Base-by-base conservation (phyloP, 441 rosid species). In the Gossypium armourianum region DNA sequence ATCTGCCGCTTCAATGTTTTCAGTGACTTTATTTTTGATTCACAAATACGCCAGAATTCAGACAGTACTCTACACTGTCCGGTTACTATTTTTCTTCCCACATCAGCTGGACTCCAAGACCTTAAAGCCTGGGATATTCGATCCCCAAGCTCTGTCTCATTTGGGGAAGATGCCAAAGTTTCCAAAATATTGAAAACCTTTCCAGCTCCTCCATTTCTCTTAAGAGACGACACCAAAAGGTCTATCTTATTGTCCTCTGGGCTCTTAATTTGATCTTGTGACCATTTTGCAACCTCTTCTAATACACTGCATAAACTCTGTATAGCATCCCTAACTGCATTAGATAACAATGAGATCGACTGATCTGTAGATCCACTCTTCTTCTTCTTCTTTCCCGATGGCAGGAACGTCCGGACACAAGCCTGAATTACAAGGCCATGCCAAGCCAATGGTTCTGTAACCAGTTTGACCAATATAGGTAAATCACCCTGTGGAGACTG, bases 381-480 rank as follows among this genome's bases (percentile, higher is more conserved):
- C 88, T 92, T 95, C 86, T 92, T 95, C 81, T 92, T 95, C 85
- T 89, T 92, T 75, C 98, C 97, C 53, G 92, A 82, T 56, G 98
- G 97, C 77, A 84, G 76, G 62, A 83, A 83, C n/a, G 86, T 77
- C 21, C 98, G 91, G 20, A 87, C 83, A 55, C 84, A 87, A 21
- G 90, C 88, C 75, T 89, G 97, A 45, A 95, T 80, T 29, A 95
- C 72, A 70, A 95, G 86, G 56, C 82, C 63, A 63, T 88, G 97
- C 97, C 98, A 95, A 4, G 99, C 93, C 77, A 95, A 78, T 12
- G 99, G 96, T 81, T 95, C 95, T 3, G 95, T 80, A 67, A 90
- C 85, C 67, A 92, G 74, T 74, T 82, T 91, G 67, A 90, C 87
- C 82, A 92, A 75, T 67, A 68, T 59, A 29, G 87, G 81, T 73